Base-by-base conservation (phyloP, 73 alveolate species). In the Paramecium biaurelia region DNA sequence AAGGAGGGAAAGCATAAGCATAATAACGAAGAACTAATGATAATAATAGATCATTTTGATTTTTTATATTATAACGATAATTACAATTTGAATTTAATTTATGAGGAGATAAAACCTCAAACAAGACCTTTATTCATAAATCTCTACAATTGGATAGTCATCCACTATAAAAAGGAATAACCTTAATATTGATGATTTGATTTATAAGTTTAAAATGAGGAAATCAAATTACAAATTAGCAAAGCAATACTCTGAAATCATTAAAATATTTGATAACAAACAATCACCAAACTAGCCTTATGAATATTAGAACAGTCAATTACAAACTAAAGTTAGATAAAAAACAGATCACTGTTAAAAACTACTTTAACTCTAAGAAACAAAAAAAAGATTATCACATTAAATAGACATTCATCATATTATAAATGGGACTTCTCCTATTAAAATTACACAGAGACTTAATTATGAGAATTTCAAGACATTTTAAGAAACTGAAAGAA, bases 41-140 rank as follows among this genome's bases (percentile, higher is more conserved):
- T 74, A 74, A 74, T 74, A 74, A 74, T 37, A 74, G 59, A 37
- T 74, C 87, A 74, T 74, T 74, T 74, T 74, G 87, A 74, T 74
- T 74, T 37, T 74, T 74, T 74, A 63, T 26, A 26, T 53, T 53
- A 53, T 63, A 63, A 63, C 84, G 84, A 63, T 63, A 30, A 63
- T 63, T 63, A 63, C 45, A 63, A 63, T 63, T 63, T 63, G 84
- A 63, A 63, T 63, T 63, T 63, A 26, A 63, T 63, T 63, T 63
- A 63, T 63, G 84, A 26, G 45, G 41, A 63, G 21, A 63, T 63
- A 26, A n/a, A 26, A 15, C 68, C 68, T 53, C 68, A 53, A 53
- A 53, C 30, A 53, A n/a, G 26, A 53, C 18, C 68, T 53, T 18
- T 53, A 53, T 53, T 53, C 68, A n/a, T 18, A 18, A 53, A 53